These are phyloP conservation scores for Ophiostoma pallidulum DNA, from an alignment of 2,329 filamentous ascomycete genomes.

Conservation along the genomic window DNA sequence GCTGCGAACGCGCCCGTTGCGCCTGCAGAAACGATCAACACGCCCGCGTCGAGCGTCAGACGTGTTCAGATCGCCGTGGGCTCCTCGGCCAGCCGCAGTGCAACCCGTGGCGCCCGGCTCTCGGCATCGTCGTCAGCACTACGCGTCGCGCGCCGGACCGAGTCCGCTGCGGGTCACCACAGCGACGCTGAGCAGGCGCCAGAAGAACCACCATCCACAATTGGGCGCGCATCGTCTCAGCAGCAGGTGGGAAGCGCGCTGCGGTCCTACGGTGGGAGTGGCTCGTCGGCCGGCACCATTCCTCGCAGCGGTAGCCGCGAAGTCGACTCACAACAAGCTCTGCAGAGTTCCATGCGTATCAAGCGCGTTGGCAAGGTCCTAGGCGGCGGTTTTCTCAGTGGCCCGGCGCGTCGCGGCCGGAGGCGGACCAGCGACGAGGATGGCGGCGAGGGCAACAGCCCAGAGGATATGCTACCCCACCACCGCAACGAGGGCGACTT, in stretches of 20 bases:
- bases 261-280: slow-evolving; percentile 35
- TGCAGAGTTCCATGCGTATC: slow-evolving; percentile 66
- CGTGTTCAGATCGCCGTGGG: slow-evolving; percentile 46
- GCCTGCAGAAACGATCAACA: slow-evolving; percentile 35
- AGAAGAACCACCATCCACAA: slow-evolving; percentile 40
- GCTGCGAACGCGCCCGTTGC: not conserved
- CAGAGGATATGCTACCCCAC: slow-evolving; percentile 20
- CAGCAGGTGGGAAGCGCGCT: slow-evolving; percentile 43
- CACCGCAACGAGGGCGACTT: slow-evolving; percentile 29
- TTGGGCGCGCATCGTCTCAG: slow-evolving; percentile 25
- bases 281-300: slow-evolving; percentile 6
- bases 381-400: slow-evolving; percentile 68
- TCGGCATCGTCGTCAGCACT: slow-evolving; percentile 29
- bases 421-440: slow-evolving; percentile 59
- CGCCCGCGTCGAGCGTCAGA: slow-evolving; percentile 41
- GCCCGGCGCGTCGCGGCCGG: slow-evolving; percentile 66
- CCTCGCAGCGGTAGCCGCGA: slow-evolving; percentile 12
- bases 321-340: slow-evolving; percentile 46
- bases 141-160: slow-evolving; percentile 18
- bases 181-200: slow-evolving; percentile 40
- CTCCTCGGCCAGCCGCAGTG: slow-evolving; percentile 36
- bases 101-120: slow-evolving; percentile 21
- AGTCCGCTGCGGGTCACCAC: slow-evolving; percentile 24
- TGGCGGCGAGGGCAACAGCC: slow-evolving; percentile 30
- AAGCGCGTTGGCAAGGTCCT: slow-evolving; percentile 65